These are phyloP conservation scores for Phaeosphaeria sp. DNA, from an alignment of 2,329 filamentous ascomycete genomes.

Conservation along the genomic window DNA sequence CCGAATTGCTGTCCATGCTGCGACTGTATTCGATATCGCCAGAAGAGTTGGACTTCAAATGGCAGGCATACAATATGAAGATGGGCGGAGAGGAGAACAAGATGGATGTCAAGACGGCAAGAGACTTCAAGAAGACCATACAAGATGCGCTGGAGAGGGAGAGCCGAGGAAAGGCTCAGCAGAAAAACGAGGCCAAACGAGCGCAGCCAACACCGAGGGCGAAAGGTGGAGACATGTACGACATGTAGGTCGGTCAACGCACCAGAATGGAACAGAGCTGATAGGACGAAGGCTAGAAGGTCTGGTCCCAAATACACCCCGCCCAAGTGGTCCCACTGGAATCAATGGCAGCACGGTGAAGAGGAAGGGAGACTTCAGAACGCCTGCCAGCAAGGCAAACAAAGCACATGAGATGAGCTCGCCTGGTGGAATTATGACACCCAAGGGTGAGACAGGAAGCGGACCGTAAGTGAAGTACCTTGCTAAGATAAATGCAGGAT, in stretches of 20 bases:
- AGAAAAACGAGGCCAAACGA: conserved; percentile 67
- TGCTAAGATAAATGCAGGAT: not conserved
- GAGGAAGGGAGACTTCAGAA: conserved; percentile 61
- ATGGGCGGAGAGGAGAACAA: conserved; percentile 83
- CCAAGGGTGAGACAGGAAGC: conserved; percentile 44
- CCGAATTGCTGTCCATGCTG: conserved; percentile 85
- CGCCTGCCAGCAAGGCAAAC: conserved; percentile 55
- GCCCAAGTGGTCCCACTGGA: conserved; percentile 47
- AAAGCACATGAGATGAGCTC: conserved; percentile 56
- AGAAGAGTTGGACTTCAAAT: conserved; percentile 96
- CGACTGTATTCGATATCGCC: conserved; percentile 79
- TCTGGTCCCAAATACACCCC: conserved; percentile 54
- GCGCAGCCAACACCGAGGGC: conserved; percentile 65
- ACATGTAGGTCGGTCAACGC: conserved; percentile 63
- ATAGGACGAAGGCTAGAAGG: conserved; percentile 53
- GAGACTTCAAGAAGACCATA: conserved; percentile 83
- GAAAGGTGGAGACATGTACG: conserved; percentile 73
- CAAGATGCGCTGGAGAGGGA: conserved; percentile 84
- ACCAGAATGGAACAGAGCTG: conserved; percentile 3
- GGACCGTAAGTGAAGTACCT: conserved; percentile 17
- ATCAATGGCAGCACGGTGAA: conserved; percentile 58
- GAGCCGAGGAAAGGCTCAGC: conserved; percentile 70
- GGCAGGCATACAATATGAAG: conserved; percentile 97
- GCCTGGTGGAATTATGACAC: conserved; percentile 51
- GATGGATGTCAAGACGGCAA: conserved; percentile 72